Evolutionary conservation across 176 grass and related monocot species (phyloP).

Genomic region (Rhynchospora tenuis): DNA sequence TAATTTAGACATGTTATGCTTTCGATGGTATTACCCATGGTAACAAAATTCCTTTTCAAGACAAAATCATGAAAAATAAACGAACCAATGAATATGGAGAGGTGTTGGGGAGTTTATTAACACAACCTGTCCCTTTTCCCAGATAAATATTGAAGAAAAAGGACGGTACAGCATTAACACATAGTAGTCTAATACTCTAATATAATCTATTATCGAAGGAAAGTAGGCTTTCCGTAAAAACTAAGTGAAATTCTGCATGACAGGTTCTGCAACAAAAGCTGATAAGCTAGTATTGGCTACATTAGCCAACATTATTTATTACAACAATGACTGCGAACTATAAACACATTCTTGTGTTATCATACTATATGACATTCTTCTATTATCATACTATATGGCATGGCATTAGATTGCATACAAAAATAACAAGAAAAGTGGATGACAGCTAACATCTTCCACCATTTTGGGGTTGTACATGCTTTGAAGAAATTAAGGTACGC

Average conservation of each 20-base stretch:
- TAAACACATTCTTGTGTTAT: slow-evolving; percentile 6
- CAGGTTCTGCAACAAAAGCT: slow-evolving; percentile 2
- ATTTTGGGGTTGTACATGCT: background rate
- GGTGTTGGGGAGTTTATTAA: too few relatives aligned
- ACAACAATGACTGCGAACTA: background rate
- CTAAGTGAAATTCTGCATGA: background rate
- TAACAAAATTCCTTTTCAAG: background rate
- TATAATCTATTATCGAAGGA: background rate
- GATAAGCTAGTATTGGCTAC: background rate
- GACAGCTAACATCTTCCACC: background rate
- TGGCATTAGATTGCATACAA: background rate
- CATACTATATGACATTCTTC: background rate
- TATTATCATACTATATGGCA: slow-evolving; percentile 2
- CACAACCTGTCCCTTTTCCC: background rate
- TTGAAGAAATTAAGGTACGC: slow-evolving; percentile 38
- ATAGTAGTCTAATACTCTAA: background rate
- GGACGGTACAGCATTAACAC: background rate
- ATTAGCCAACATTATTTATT: background rate
- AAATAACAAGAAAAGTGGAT: background rate
- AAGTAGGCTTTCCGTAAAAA: background rate
- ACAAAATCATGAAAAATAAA: background rate
- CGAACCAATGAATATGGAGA: background rate
- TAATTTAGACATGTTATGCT: too few relatives aligned
- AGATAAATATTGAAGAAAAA: background rate
- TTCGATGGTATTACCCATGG: too few relatives aligned